Evolutionary conservation across 2,329 filamentous ascomycete species (phyloP).

Genomic region (Clarireedia homoeocarpa): DNA sequence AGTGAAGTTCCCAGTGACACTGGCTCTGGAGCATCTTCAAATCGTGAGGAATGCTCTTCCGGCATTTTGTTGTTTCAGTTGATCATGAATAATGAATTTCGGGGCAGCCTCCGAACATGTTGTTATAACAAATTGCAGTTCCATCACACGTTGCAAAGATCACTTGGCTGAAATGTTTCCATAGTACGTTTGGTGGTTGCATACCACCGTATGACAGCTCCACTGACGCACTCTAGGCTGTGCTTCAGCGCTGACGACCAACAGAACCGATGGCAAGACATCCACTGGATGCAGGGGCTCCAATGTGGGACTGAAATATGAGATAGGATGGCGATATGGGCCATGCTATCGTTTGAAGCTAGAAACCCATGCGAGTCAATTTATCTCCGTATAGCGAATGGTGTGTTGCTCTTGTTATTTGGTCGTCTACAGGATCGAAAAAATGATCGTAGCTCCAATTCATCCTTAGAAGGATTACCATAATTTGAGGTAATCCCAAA

Average conservation of each 20-base stretch:
- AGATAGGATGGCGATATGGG: no score
- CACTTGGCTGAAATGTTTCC: background rate
- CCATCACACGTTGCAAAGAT: background rate
- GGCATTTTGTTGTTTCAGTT: background rate
- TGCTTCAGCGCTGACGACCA: background rate
- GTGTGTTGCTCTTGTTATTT: background rate
- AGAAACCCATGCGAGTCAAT: background rate
- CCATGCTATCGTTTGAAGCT: background rate
- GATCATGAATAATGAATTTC: background rate
- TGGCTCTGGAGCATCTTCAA: conserved; percentile 1
- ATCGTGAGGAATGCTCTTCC: background rate
- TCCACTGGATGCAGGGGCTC: background rate
- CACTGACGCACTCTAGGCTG: background rate
- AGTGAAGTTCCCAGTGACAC: background rate
- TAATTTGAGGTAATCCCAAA: background rate
- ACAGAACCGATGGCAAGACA: background rate
- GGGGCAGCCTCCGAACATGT: background rate
- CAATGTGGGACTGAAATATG: background rate
- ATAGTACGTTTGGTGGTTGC: background rate
- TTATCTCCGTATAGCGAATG: background rate
- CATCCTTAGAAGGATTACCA: background rate
- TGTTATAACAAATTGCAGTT: background rate
- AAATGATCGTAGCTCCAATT: background rate
- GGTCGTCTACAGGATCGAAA: background rate
- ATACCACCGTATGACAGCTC: background rate